Evolutionary conservation across 164 flowering plant species (phyloP).

Genomic region (Liriodendron chinense): DNA sequence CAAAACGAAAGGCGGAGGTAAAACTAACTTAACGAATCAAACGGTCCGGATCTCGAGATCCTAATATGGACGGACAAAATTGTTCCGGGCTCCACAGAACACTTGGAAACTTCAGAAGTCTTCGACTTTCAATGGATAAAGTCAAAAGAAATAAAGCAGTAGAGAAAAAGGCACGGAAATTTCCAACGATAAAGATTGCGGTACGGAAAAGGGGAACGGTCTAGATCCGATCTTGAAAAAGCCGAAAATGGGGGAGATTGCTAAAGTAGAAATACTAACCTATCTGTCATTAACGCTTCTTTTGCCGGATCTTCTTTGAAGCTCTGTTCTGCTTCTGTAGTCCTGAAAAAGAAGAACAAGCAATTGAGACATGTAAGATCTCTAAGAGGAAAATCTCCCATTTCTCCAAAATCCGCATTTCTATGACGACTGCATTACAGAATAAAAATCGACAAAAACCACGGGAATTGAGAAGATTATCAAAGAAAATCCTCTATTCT

Average conservation of each 20-base stretch:
- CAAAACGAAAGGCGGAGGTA: background rate
- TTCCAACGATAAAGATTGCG: background rate
- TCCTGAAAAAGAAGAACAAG: background rate
- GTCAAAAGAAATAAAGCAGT: background rate
- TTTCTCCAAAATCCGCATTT: background rate
- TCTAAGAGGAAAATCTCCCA: background rate
- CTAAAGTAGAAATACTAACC: slow-evolving; percentile 21
- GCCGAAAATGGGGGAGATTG: background rate
- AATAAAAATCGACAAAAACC: background rate
- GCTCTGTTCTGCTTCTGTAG: slow-evolving; percentile 24
- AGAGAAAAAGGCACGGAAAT: background rate
- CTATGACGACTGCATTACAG: background rate
- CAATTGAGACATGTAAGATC: background rate
- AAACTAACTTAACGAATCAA: slow-evolving; percentile 15
- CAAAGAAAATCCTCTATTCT: background rate
- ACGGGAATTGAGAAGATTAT: background rate
- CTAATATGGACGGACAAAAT: slow-evolving; percentile 34
- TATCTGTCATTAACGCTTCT: slow-evolving; percentile 22
- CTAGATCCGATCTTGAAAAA: slow-evolving; percentile 15
- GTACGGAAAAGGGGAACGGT: slow-evolving; percentile 6
- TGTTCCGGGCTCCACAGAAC: background rate
- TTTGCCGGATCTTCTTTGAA: slow-evolving; percentile 38
- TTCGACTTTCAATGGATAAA: too few relatives aligned
- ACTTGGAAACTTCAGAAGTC: too few relatives aligned
- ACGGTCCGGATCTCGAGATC: slow-evolving; percentile 34